Evolutionary conservation across 1,284 basidiomycete species (phyloP).

Genomic region (Trametes polyzona): DNA sequence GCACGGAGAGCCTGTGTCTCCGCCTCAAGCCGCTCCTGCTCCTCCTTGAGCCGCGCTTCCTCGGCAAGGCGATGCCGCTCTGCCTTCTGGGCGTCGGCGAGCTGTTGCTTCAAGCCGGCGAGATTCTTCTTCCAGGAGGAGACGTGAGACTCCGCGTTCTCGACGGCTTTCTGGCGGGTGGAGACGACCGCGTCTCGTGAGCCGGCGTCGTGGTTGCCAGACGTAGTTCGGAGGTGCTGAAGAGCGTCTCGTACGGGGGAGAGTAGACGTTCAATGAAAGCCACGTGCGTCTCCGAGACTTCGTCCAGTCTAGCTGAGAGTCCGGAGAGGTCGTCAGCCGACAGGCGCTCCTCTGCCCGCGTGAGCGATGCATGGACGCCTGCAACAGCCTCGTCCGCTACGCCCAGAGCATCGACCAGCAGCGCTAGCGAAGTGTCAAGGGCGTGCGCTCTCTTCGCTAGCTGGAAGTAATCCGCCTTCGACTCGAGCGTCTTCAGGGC

Average conservation of each 20-base stretch:
- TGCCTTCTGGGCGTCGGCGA: slow-evolving; percentile 36
- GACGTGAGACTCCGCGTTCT: slow-evolving; percentile 54
- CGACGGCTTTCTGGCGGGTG: slow-evolving; percentile 49
- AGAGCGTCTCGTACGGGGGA: slow-evolving; percentile 56
- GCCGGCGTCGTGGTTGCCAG: slow-evolving; percentile 44
- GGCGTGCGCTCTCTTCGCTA: slow-evolving; percentile 56
- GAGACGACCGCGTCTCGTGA: slow-evolving; percentile 50
- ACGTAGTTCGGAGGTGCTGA: slow-evolving; percentile 50
- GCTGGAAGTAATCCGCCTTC: slow-evolving; percentile 50
- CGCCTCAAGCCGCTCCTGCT: slow-evolving; percentile 39
- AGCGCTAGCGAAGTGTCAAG: slow-evolving; percentile 50
- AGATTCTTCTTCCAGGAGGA: slow-evolving; percentile 51
- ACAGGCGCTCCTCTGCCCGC: slow-evolving; percentile 31
- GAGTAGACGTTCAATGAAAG: slow-evolving; percentile 48
- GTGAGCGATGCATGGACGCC: slow-evolving; percentile 39
- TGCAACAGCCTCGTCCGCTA: slow-evolving; percentile 43
- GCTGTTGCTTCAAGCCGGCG: slow-evolving; percentile 38
- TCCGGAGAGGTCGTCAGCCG: slow-evolving; percentile 40
- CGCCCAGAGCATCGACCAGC: slow-evolving; percentile 43
- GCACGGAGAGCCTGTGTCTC: slow-evolving; percentile 28
- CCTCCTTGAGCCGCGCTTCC: slow-evolving; percentile 40
- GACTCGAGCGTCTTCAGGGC: slow-evolving; percentile 53
- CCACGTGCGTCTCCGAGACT: slow-evolving; percentile 4
- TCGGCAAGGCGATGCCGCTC: slow-evolving; percentile 37
- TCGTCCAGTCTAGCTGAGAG: slow-evolving; percentile 32